Evolutionary conservation across 805 yeast species (phyloP), one percentile per base, ranked within the genome.

Genomic region (Cyberlindnera maritima): DNA sequence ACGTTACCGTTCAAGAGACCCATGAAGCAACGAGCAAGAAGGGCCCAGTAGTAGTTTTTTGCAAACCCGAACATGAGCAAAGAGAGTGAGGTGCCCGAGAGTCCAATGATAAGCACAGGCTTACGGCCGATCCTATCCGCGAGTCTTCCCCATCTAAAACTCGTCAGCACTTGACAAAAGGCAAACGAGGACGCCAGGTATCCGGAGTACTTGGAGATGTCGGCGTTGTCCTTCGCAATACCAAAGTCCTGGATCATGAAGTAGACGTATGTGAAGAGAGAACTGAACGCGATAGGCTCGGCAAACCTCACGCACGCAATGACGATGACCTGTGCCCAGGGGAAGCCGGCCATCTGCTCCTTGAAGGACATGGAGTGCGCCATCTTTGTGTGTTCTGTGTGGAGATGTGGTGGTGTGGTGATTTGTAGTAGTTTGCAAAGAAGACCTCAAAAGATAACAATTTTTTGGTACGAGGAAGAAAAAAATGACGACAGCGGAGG

Each of bases 191-290:
- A 46, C 1, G 55, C 48, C 11, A 54, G 28, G 36, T 54, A 54
- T 14, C 57, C 57, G 2, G 57, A 48, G 28, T 49, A 54, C 26
- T 39, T 52, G 23, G 55, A 47, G 12, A 52, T 48, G 23, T 54
- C 55, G 1, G 55, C 53, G 5, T 54, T 50, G 28, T 42, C 43
- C 15, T 52, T 39, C 9, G 57, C 53, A 13, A 54, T 46, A 12
- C 47, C 54, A 31, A 54, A 54, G 39, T 54, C 57, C 18, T 46
- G 31, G 17, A 54, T 53, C 55, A 54, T 54, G 49, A 47, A 51
- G 44, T 43, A 54, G 32, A 54, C 57, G 33, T 54, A 54, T 14
- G 57, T 52, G 46, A 54, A 52, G 23, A 54, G 37, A 1, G 55
- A 48, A 14, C 52, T 48, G 50, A 54, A 54, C 11, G 57, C 55